Percentiles rank a stretch among this genome's conserved stretches.
Evolutionary conservation across 2,329 filamentous ascomycete genomes (phyloP).

Genomic region (Botryotinia convoluta): DNA sequence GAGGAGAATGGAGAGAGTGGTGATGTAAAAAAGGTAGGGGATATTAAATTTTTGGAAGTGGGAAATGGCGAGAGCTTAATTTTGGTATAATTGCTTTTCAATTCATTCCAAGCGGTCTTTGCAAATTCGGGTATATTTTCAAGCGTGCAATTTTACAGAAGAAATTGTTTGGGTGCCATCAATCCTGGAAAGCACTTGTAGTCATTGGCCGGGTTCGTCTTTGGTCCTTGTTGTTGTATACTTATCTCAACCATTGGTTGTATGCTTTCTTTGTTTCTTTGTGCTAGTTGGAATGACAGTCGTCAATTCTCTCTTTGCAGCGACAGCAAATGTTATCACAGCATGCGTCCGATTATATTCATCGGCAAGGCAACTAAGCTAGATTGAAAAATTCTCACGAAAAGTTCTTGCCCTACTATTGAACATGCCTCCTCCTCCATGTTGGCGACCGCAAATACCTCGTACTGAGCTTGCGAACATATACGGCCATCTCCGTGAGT

Average conservation of each 20-base stretch:
- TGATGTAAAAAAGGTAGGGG: constrained; percentile 21
- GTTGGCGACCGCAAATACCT: not conserved
- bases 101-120: not conserved
- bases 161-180: not conserved
- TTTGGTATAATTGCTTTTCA: constrained; percentile 22
- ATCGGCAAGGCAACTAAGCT: not conserved
- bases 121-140: not conserved
- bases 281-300: not conserved
- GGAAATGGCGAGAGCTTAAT: constrained; percentile 31
- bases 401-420: not conserved
- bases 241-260: not conserved
- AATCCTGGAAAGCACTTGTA: not conserved
- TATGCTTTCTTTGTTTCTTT: not conserved
- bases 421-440: not conserved
- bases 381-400: not conserved
- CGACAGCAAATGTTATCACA: no score
- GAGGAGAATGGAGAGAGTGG: constrained; percentile 24
- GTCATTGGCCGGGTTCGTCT: not conserved
- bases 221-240: not conserved
- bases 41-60: constrained; percentile 30
- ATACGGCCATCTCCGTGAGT: not conserved
- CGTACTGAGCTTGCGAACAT: constrained; percentile 10
- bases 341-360: not conserved
- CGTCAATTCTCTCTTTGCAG: no score
- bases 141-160: not conserved